Evolutionary conservation across 306 rosid species (phyloP).

Genomic region (Lotus japonicus): DNA sequence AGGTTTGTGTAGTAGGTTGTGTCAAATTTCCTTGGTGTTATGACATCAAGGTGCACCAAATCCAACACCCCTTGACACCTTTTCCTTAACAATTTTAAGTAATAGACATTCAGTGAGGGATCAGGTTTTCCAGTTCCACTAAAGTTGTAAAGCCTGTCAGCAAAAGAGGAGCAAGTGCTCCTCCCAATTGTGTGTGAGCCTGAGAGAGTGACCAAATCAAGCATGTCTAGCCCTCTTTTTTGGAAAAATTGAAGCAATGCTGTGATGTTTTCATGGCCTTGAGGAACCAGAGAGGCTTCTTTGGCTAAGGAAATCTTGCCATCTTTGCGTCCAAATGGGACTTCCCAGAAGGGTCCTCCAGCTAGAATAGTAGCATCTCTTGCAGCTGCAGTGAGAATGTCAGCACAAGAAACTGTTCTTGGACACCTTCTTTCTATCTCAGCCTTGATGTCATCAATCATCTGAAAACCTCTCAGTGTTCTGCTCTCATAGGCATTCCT

Average conservation of each 20-base stretch:
- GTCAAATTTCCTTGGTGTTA: slow-evolving; percentile 70
- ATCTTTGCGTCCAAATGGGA: slow-evolving; percentile 72
- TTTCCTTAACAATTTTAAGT: slow-evolving; percentile 41
- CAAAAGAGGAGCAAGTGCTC: slow-evolving; percentile 44
- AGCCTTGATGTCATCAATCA: slow-evolving; percentile 65
- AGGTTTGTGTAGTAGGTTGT: slow-evolving; percentile 57
- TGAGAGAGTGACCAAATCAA: slow-evolving; percentile 81
- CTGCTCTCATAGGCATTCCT: slow-evolving; percentile 58
- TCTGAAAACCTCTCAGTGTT: slow-evolving; percentile 59
- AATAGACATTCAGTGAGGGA: slow-evolving; percentile 43
- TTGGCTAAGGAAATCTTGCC: slow-evolving; percentile 51
- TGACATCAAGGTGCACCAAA: slow-evolving; percentile 53
- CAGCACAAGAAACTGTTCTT: slow-evolving; percentile 75
- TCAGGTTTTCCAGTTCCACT: slow-evolving; percentile 59
- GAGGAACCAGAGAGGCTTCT: slow-evolving; percentile 73
- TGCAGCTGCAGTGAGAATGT: slow-evolving; percentile 75
- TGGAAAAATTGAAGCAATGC: slow-evolving; percentile 38
- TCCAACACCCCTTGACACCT: slow-evolving; percentile 42
- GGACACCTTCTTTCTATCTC: slow-evolving; percentile 71
- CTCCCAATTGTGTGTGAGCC: slow-evolving; percentile 86
- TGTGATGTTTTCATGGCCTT: slow-evolving; percentile 74
- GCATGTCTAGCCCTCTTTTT: slow-evolving; percentile 47
- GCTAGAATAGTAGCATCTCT: slow-evolving; percentile 81
- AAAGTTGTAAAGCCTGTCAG: slow-evolving; percentile 50
- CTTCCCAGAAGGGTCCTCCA: slow-evolving; percentile 95